phyloP scores from a whole-genome alignment of 1,139 yeast genomes.

The Taphrina flavorubra region DNA sequence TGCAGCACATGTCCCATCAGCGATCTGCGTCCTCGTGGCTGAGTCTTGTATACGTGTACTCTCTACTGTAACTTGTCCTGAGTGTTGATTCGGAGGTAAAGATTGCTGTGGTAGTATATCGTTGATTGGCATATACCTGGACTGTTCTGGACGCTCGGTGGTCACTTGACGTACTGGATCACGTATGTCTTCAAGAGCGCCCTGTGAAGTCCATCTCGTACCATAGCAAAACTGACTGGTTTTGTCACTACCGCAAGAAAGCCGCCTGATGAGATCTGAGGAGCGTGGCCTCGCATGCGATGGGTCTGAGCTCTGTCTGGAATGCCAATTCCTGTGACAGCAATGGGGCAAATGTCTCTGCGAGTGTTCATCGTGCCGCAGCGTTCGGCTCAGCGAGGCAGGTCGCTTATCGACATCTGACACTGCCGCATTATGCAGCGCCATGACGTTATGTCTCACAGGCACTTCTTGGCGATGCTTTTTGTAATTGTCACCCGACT shows the following conservation, averaged over 20 bases:
- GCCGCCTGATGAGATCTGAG: neutral
- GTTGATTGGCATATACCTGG: too few relatives aligned
- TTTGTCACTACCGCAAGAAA: conserved; percentile 1
- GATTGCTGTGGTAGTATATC: too few relatives aligned
- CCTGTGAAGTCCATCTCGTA: neutral
- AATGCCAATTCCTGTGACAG: neutral
- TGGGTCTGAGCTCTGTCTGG: conserved; percentile 14
- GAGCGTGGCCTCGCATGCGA: conserved; percentile 4
- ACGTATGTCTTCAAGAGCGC: too few relatives aligned
- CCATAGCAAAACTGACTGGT: neutral
- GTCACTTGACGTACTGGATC: too few relatives aligned
- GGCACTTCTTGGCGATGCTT: conserved; percentile 15
- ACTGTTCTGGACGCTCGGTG: too few relatives aligned
- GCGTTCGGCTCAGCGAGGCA: neutral
- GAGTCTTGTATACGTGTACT: neutral
- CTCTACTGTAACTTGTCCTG: neutral
- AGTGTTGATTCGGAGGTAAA: neutral
- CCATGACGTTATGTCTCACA: neutral
- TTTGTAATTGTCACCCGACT: conserved; percentile 2
- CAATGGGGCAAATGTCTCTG: neutral
- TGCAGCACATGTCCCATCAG: neutral
- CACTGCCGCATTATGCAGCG: neutral
- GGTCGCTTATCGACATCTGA: neutral
- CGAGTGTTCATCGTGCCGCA: neutral
- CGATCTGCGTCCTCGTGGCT: neutral